Base-by-base conservation (phyloP, 202 grass and related monocot species). In the Cymbopogon flexuosus region DNA sequence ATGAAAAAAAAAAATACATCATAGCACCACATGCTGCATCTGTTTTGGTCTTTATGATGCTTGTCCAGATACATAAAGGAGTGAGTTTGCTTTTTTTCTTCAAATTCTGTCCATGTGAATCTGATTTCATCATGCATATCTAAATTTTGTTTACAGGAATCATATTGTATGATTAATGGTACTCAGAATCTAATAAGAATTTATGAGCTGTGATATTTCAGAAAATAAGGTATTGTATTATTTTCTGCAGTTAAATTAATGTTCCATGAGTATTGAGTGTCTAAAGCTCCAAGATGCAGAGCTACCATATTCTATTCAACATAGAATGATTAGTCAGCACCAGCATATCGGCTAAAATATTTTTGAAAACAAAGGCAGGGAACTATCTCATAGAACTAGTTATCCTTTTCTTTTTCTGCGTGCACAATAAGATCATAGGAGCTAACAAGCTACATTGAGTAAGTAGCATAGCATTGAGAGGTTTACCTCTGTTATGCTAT, bases 1-100 rank as follows among this genome's bases (percentile, higher is more conserved):
- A 40, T 35, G 56, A 66, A 65, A 79, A 56, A 79, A 68, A 63
- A 79, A 84, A 9, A 69, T 63, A 27, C 18, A 35, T 46, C 18
- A 61, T 43, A 34, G 56, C 49, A 69, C 33, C 36, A 60, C 12
- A 43, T 34, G 3, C 23, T 77, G 24, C 73, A 9, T 42, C 51
- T 37, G 0, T 65, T 54, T 65, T 34, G 27, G 18, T 37, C 13
- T 29, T 41, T 76, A 35, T 52, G 47, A 15, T 59, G 18, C 8
- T 33, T 56, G 24, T 11, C 34, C 23, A 83, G 52, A 56, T 65
- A 65, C 22, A 75, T 39, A 45, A 83, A 52, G n/a, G 12, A 41
- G 19, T 2, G 18, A 47, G 16, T 51, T 49, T 74, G 5, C 0
- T 21, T 72, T 16, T 24, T 11, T 54, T 33, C 4, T 10, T 5